Evolutionary conservation across 768 basidiomycete genomes (phyloP).

Genomic region (Amanita muscaria): DNA sequence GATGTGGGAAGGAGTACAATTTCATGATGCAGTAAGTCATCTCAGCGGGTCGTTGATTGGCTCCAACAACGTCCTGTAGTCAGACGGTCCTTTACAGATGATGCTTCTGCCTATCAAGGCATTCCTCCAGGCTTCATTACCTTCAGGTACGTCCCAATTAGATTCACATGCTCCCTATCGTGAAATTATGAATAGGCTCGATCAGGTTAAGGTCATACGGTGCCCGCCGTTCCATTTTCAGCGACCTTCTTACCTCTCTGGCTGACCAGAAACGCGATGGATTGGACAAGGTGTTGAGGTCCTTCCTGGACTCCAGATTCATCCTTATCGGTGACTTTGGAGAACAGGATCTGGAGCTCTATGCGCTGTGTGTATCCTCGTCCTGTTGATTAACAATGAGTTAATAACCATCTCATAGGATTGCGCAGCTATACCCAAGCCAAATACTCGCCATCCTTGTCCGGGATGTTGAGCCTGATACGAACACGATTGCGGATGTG

Average conservation of each 20-base stretch:
- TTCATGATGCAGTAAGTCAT: conserved; percentile 79
- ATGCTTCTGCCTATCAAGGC: conserved; percentile 70
- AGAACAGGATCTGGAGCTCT: conserved; percentile 93
- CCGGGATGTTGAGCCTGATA: conserved; percentile 52
- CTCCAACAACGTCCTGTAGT: conserved; percentile 32
- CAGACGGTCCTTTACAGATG: conserved; percentile 83
- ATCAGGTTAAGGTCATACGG: conserved; percentile 81
- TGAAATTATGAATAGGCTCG: conserved; percentile 40
- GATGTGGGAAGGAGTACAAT: conserved; percentile 71
- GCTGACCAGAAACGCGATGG: conserved; percentile 76
- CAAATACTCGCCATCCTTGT: conserved; percentile 80
- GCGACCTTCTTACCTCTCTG: conserved; percentile 73
- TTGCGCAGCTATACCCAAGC: conserved; percentile 59
- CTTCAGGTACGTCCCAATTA: conserved; percentile 37
- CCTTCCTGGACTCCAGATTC: conserved; percentile 69
- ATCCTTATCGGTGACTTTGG: conserved; percentile 88
- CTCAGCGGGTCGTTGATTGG: neutral
- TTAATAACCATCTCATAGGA: conserved; percentile 16
- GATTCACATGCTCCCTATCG: too few species aligned
- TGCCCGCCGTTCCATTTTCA: conserved; percentile 74
- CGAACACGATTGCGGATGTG: conserved; percentile 48
- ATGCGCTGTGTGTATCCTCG: conserved; percentile 43
- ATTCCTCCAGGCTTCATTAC: conserved; percentile 67
- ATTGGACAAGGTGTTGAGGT: conserved; percentile 67
- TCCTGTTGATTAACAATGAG: neutral